phyloP scores from a whole-genome alignment of 441 rosid genomes.

The Adansonia grandidieri region DNA sequence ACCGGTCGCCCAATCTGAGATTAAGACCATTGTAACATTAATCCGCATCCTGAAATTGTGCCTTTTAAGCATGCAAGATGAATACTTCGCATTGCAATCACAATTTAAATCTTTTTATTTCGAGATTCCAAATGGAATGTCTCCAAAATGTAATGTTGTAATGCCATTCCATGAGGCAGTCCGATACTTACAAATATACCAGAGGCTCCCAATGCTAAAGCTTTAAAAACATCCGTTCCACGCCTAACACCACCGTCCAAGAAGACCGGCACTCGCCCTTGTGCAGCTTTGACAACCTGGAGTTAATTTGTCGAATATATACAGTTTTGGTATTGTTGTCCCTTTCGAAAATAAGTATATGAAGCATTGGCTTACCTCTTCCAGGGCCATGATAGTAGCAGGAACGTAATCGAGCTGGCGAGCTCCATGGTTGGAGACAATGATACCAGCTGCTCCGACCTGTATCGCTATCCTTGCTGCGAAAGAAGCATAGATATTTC shows the following conservation, averaged over 20 bases:
- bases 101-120: neutral
- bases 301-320: neutral
- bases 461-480: conserved; percentile 42
- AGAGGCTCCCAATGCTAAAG: conserved; percentile 92
- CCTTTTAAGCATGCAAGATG: too few relatives aligned
- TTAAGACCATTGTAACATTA: neutral
- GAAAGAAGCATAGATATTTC: too few relatives aligned
- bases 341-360: neutral
- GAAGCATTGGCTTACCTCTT: conserved; percentile 60
- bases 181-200: conserved; percentile 80
- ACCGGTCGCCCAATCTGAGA: conserved; percentile 89
- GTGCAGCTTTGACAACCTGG: conserved; percentile 88
- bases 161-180: neutral
- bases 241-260: conserved; percentile 96
- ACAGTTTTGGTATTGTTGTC: neutral
- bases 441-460: conserved; percentile 83
- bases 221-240: conserved; percentile 96
- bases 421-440: conserved; percentile 96
- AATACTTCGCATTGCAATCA: too few relatives aligned
- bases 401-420: conserved; percentile 96
- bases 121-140: too few relatives aligned
- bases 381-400: conserved; percentile 84
- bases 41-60: neutral
- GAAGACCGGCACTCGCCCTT: conserved; percentile 83
- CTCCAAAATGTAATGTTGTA: neutral